Percentiles rank a stretch among this genome's conserved stretches.
These are phyloP conservation scores for Seminavis robusta DNA, from an alignment of 108 stramenopile genomes.

Conservation along the genomic window DNA sequence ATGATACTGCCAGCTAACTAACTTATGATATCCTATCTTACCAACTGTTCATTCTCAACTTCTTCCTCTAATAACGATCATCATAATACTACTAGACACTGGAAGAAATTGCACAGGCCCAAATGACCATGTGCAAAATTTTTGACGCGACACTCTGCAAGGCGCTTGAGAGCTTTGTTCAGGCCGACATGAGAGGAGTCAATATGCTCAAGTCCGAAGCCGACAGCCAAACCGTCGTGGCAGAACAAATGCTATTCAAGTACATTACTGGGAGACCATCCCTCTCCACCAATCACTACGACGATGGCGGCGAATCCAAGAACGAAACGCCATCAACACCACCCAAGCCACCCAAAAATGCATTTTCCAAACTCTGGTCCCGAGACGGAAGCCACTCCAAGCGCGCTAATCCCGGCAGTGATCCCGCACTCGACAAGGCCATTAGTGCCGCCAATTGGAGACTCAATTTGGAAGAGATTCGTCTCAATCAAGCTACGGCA, in stretches of 20 bases:
- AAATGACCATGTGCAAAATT: constrained; percentile 69
- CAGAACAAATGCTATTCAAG: constrained; percentile 62
- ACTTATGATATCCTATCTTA: too few relatives aligned
- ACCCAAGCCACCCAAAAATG: too few relatives aligned
- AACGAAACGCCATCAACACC: too few relatives aligned
- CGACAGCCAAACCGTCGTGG: constrained; percentile 61
- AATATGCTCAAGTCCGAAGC: constrained; percentile 51
- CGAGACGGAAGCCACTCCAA: too few relatives aligned
- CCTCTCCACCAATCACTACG: too few relatives aligned
- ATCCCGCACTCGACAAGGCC: constrained; percentile 31
- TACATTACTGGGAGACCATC: too few relatives aligned
- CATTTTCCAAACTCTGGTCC: too few relatives aligned
- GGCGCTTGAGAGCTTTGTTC: too few relatives aligned
- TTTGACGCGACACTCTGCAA: constrained; percentile 71
- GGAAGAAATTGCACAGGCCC: constrained; percentile 80
- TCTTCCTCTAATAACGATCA: neutral
- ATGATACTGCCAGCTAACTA: too few relatives aligned
- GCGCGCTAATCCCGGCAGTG: too few relatives aligned
- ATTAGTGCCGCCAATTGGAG: constrained; percentile 63
- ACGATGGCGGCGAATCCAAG: too few relatives aligned
- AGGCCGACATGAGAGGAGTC: constrained; percentile 55
- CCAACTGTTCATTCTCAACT: neutral
- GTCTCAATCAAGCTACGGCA: constrained; percentile 73
- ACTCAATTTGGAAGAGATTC: constrained; percentile 70
- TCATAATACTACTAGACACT: too few relatives aligned